Evolutionary conservation across 768 basidiomycete species (phyloP), one percentile per base, ranked within the genome.

Genomic region (Suillus variegatus): DNA sequence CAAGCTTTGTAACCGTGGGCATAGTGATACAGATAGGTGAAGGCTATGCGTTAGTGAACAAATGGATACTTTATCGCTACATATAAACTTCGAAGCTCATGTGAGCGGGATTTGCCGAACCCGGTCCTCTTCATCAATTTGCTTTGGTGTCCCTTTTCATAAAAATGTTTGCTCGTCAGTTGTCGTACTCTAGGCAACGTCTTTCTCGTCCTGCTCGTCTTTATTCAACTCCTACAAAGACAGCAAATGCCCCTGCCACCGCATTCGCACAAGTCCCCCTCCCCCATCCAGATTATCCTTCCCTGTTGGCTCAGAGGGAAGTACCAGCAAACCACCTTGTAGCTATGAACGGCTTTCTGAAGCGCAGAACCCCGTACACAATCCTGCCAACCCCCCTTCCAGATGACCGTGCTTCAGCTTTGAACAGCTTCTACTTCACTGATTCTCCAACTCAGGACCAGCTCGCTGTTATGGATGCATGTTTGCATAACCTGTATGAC

Each of bases 401-500:
- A 0, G 74, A 76, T 28, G 82, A 85, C 68, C 72, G 73, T 46
- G 61, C 74, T 2, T 83, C 83, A 4, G 63, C 72, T 1, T 64
- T 76, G 14, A 80, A 84, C 68, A 83, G 84, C 66, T 67, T 82
- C 60, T 86, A 85, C 77, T 93, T 87, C 75, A 82, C 84, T 6
- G 86, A 92, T 73, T 86, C 92, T 0, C 74, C 78, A 0, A 86
- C 89, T 0, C 85, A 88, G 54, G 92, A 94, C 74, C 81, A 85
- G 62, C 74, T 93, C 13, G 87, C 91, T 0, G 84, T 96, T 67
- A 91, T 96, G 77, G 88, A 92, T 69, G 92, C 93, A 5, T 96
- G 95, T 73, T 77, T 96, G 14, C 84, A 90, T 74, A 86, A 90
- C 67, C 72, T 86, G 3, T 87, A 90, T 74, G 92, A 95, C 73